phyloP scores from a whole-genome alignment of 108 stramenopile species.

The Tribonema minus region DNA sequence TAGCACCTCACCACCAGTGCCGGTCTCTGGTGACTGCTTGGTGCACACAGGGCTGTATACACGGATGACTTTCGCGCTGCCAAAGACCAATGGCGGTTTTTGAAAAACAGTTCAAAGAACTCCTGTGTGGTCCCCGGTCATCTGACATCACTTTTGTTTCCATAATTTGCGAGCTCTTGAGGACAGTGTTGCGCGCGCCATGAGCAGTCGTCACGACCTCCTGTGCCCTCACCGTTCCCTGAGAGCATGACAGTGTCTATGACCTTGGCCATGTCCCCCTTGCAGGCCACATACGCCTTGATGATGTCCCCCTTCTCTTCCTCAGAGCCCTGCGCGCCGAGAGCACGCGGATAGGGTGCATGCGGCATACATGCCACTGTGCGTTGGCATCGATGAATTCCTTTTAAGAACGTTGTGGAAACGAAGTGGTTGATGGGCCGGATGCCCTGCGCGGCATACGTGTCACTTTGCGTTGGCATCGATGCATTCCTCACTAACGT shows the following conservation, averaged over 20 bases:
- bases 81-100: too few relatives aligned
- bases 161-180: too few relatives aligned
- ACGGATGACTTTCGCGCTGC: too few relatives aligned
- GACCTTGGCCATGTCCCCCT: conserved; percentile 30
- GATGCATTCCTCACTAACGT: background rate
- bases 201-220: background rate
- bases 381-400: background rate
- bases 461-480: background rate
- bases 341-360: background rate
- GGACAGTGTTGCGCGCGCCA: background rate
- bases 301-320: conserved; percentile 40
- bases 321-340: conserved; percentile 15
- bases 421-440: background rate
- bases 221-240: background rate
- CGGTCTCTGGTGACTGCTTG: too few relatives aligned
- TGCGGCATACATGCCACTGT: background rate
- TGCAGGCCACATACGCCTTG: conserved; percentile 18
- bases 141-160: background rate
- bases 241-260: conserved; percentile 40
- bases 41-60: too few relatives aligned
- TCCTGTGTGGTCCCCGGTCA: background rate
- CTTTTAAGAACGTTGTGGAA: background rate
- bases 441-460: background rate
- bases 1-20: too few relatives aligned
- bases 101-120: too few relatives aligned